phyloP scores from a whole-genome alignment of 2,329 filamentous ascomycete genomes.

The Didymellaceae sp. region DNA sequence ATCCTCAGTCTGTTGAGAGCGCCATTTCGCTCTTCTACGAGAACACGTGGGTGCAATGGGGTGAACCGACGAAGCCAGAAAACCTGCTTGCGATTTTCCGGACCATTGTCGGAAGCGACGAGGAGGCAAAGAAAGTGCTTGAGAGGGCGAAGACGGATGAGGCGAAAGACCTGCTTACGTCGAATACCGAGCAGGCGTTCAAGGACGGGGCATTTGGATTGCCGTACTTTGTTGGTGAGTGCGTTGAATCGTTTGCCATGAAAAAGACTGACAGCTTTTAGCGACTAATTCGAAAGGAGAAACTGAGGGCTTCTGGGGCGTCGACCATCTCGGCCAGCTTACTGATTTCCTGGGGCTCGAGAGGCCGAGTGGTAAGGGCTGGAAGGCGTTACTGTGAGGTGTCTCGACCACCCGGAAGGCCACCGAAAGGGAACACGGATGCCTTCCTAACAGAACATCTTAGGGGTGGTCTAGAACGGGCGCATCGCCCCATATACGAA shows the following conservation, averaged over 20 bases:
- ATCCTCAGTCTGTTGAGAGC: conserved; percentile 51
- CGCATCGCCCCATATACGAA: no score
- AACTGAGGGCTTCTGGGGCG: conserved; percentile 64
- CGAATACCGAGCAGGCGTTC: conserved; percentile 61
- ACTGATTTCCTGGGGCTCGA: conserved; percentile 61
- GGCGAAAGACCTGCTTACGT: conserved; percentile 55
- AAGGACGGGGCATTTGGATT: conserved; percentile 65
- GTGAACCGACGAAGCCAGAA: conserved; percentile 54
- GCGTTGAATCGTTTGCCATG: background rate
- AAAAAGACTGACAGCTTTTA: conserved; percentile 17
- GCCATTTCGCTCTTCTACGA: conserved; percentile 58
- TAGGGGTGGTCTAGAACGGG: no score
- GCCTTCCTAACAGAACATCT: no score
- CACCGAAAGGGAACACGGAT: no score
- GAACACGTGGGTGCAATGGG: conserved; percentile 60
- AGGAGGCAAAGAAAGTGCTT: conserved; percentile 51
- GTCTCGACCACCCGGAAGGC: no score
- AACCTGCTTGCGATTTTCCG: conserved; percentile 54
- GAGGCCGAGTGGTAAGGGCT: conserved; percentile 42
- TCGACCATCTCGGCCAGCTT: conserved; percentile 65
- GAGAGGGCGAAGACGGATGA: conserved; percentile 49
- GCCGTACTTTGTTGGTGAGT: conserved; percentile 61
- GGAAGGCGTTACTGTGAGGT: conserved; percentile 48
- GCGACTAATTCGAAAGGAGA: conserved; percentile 62
- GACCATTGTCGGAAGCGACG: conserved; percentile 54